A percentile compares a stretch with the other conserved stretches of the same genome.
Evolutionary conservation across 2,329 filamentous ascomycete species (phyloP).

Genomic region (Colletotrichum camelliae): DNA sequence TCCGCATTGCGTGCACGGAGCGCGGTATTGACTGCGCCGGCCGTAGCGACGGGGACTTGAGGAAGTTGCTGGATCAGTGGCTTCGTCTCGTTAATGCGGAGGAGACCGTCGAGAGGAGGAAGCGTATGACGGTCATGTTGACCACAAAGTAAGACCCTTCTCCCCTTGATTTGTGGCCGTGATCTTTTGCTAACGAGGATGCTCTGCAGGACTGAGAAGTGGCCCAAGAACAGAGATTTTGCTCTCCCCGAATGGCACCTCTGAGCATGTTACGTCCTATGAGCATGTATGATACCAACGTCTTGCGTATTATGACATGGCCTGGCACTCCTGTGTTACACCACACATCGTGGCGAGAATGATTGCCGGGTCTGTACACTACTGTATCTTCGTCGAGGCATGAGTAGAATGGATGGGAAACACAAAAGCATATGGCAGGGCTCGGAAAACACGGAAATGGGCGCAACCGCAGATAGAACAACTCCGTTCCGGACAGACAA

Average conservation of each 20-base stretch:
- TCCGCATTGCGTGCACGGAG: slow-evolving; percentile 73
- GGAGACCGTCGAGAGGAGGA: slow-evolving; percentile 40
- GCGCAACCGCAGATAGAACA: not conserved
- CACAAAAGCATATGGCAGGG: slow-evolving; percentile 1
- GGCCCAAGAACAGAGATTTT: slow-evolving; percentile 46
- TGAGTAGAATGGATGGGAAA: slow-evolving; percentile 6
- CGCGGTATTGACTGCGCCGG: slow-evolving; percentile 66
- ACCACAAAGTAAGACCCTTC: slow-evolving; percentile 42
- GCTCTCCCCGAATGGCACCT: slow-evolving; percentile 47
- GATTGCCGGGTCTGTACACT: not conserved
- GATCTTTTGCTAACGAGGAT: slow-evolving; percentile 9
- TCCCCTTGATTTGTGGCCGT: not conserved
- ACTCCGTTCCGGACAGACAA: not conserved
- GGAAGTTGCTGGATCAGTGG: slow-evolving; percentile 52
- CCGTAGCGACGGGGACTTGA: slow-evolving; percentile 63
- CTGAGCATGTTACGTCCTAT: slow-evolving; percentile 22
- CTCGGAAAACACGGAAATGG: not conserved
- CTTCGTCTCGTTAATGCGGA: slow-evolving; percentile 47
- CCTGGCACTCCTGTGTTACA: not conserved
- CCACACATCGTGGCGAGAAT: not conserved
- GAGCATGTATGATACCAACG: not conserved
- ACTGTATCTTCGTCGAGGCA: not conserved
- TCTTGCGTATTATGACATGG: not conserved
- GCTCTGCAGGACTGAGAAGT: slow-evolving; percentile 40
- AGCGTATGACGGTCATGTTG: slow-evolving; percentile 43